phyloP scores from a whole-genome alignment of 2,329 filamentous ascomycete genomes.

The Nigrospora osmanthi region DNA sequence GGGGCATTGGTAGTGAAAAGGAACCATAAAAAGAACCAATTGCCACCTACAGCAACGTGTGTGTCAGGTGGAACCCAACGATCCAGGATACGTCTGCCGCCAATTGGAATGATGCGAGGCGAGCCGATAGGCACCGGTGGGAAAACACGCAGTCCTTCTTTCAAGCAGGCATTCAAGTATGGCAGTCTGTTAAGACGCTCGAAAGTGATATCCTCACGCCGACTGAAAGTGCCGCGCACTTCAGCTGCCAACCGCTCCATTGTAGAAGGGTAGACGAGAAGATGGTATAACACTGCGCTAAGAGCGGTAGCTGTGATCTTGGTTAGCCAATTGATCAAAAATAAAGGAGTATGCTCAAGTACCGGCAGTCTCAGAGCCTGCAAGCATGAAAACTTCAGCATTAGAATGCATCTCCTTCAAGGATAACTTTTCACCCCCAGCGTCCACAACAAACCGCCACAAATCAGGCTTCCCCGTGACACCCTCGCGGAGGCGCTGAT shows the following conservation, averaged over 20 bases:
- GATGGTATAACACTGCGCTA: slow-evolving; percentile 15
- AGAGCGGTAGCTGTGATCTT: slow-evolving; percentile 24
- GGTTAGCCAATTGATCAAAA: slow-evolving; percentile 10
- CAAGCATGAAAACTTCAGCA: slow-evolving; percentile 8
- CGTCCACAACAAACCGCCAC: slow-evolving; percentile 10
- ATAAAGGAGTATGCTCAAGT: neutral
- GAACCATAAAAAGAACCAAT: too few relatives aligned
- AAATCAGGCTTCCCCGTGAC: slow-evolving; percentile 10
- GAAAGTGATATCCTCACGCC: slow-evolving; percentile 16
- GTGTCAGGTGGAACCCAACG: slow-evolving; percentile 11
- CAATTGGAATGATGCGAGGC: slow-evolving; percentile 12
- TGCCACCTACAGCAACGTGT: slow-evolving; percentile 5
- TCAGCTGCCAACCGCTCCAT: slow-evolving; percentile 13
- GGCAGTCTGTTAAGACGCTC: slow-evolving; percentile 10
- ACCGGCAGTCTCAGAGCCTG: slow-evolving; percentile 6
- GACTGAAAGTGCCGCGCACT: slow-evolving; percentile 14
- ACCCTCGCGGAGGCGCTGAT: slow-evolving; percentile 12
- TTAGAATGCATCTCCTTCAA: slow-evolving; percentile 9
- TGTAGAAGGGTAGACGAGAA: slow-evolving; percentile 13
- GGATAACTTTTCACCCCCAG: slow-evolving; percentile 7
- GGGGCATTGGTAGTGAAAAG: too few relatives aligned
- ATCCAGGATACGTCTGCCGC: slow-evolving; percentile 11
- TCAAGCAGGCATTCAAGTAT: slow-evolving; percentile 17
- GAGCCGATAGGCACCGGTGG: slow-evolving; percentile 12
- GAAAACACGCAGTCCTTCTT: slow-evolving; percentile 15